Conservation (phyloP, 345 rosid genomes). For the Leavenworthia alabamica region DNA sequence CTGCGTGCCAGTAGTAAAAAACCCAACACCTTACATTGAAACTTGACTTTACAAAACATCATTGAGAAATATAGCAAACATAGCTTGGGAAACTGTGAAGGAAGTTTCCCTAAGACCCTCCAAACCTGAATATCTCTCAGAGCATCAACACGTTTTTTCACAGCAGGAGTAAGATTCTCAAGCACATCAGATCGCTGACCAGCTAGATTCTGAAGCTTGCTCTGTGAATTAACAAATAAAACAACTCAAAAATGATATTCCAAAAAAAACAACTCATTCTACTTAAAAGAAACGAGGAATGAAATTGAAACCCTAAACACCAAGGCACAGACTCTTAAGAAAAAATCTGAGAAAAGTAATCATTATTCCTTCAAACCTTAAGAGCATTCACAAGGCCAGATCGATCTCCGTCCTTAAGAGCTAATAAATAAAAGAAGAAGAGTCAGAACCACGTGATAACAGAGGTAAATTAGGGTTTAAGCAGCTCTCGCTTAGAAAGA, state of each 20-base stretch:
- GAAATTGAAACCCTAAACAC: neutral
- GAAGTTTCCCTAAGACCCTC: neutral
- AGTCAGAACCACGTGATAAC: neutral
- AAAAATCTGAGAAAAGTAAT: neutral
- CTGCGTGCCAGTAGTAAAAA: slow-evolving; percentile 33
- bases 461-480: neutral
- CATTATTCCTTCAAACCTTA: slow-evolving; percentile 35
- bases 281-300: neutral
- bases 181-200: slow-evolving; percentile 58
- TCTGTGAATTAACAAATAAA: slow-evolving; percentile 28
- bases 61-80: neutral
- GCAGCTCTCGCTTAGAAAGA: neutral
- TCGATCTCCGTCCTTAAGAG: slow-evolving; percentile 52
- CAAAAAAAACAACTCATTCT: neutral
- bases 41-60: neutral
- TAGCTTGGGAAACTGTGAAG: neutral
- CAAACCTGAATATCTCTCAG: slow-evolving; percentile 79
- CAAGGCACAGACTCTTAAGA: neutral
- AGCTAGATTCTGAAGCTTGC: slow-evolving; percentile 61
- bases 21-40: neutral
- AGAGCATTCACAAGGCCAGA: slow-evolving; percentile 59
- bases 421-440: slow-evolving; percentile 15
- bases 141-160: slow-evolving; percentile 70
- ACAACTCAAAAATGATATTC: neutral
- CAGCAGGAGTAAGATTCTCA: slow-evolving; percentile 53